These are phyloP conservation scores for Blastobotrys proliferans DNA, from an alignment of 1,139 yeast genomes.

Conservation along the genomic window DNA sequence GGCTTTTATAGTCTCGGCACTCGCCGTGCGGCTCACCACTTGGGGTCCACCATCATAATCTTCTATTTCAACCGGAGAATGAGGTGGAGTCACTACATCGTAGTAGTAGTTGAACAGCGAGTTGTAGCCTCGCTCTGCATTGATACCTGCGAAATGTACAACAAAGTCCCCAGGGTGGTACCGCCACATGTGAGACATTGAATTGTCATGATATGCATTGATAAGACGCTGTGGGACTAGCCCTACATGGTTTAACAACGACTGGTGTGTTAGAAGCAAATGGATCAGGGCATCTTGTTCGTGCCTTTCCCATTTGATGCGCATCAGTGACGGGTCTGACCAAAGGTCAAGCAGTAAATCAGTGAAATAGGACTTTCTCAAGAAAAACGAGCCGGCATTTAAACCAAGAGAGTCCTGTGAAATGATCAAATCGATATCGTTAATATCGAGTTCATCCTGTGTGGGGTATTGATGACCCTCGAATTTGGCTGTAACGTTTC, in stretches of 20 bases:
- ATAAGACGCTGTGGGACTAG: conserved; percentile 35
- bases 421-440: conserved; percentile 27
- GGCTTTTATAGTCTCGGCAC: too few relatives aligned
- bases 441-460: conserved; percentile 19
- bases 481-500: conserved; percentile 22
- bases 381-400: conserved; percentile 38
- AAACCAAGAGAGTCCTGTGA: conserved; percentile 33
- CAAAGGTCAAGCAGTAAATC: conserved; percentile 25
- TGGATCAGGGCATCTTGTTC: conserved; percentile 28
- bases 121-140: conserved; percentile 2
- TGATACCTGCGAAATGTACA: conserved; percentile 30
- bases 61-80: neutral
- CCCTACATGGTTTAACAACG: conserved; percentile 31
- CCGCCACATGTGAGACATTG: conserved; percentile 21
- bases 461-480: conserved; percentile 21
- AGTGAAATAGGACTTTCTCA: conserved; percentile 29
- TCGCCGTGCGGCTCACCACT: too few relatives aligned
- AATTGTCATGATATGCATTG: conserved; percentile 29
- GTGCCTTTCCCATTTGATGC: conserved; percentile 18
- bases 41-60: neutral
- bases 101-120: conserved; percentile 10
- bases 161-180: conserved; percentile 28
- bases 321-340: conserved; percentile 21
- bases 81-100: conserved; percentile 1
- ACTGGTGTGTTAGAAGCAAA: conserved; percentile 22